Percentiles rank a stretch among this genome's conserved stretches.
Conservation (phyloP, 257 asterid species). For the Scutellaria galericulata region DNA sequence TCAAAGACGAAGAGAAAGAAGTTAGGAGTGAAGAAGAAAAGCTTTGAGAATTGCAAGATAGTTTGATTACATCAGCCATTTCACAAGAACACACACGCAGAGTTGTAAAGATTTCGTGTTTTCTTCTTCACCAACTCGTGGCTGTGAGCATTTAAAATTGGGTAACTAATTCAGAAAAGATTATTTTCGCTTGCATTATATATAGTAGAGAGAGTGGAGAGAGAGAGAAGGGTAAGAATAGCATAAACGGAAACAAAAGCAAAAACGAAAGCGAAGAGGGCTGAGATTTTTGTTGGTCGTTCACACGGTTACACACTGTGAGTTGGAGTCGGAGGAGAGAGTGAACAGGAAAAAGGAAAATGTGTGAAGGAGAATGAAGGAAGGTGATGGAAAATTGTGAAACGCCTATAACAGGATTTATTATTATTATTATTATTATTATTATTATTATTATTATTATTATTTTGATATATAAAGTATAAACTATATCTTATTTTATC, state of each 20-base stretch:
- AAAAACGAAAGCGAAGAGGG: conserved; percentile 35
- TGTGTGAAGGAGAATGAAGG: conserved; percentile 42
- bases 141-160: conserved; percentile 3
- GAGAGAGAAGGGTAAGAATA: background rate
- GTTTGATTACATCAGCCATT: conserved; percentile 69
- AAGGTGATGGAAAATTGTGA: conserved; percentile 2
- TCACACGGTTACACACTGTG: conserved; percentile 35
- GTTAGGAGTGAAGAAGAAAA: conserved; percentile 57
- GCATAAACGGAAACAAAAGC: conserved; percentile 29
- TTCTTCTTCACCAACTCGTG: background rate
- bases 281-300: conserved; percentile 29
- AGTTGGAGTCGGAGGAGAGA: conserved; percentile 3
- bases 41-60: conserved; percentile 53
- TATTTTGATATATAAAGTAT: no score
- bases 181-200: conserved; percentile 8
- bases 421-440: background rate
- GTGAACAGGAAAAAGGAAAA: conserved; percentile 4
- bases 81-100: conserved; percentile 24
- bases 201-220: conserved; percentile 14
- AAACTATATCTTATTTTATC: no score
- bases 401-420: background rate
- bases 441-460: background rate
- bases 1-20: conserved; percentile 55
- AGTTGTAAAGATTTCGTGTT: background rate
- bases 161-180: conserved; percentile 13